Base-by-base conservation (phyloP, 2,329 filamentous ascomycete species). In the Pezicula radicicola region DNA sequence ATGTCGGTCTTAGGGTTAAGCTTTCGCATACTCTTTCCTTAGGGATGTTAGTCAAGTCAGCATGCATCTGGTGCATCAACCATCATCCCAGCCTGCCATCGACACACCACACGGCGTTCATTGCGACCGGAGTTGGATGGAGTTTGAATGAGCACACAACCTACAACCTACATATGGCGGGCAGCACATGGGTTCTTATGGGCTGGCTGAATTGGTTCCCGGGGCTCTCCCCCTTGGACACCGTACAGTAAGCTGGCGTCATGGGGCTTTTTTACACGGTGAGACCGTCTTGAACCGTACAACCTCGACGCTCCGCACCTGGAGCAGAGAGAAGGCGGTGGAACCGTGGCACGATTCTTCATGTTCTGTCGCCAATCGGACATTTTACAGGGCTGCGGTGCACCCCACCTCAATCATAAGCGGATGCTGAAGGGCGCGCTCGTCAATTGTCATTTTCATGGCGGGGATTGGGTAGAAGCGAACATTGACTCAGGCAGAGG, bases 341-440 rank as follows among this genome's bases (percentile, higher is more conserved):
- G 53, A 58, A 52, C 40, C 13, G 42, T 36, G 48, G 45, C 18
- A n/a, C 4, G 25, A 27, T 3, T 9, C 15, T 27, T 15, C 12
- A 3, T 25, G 25, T 25, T 6, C 13, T 28, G 30, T 33, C 27
- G 46, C 59, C 57, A 61, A 61, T 58, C 49, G 53, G 53, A n/a
- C 1, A 49, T 25, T 48, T 53, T 54, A 51, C 48, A 42, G 30
- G 8, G 41, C 30, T 46, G 51, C 48, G 46, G 41, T 18, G 45
- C 50, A 39, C 43, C 48, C 55, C 48, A 53, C 57, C 49, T 27
- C 27, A n/a, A 19, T 45, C 56, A 37, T 19, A 55, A 52, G 47
- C 41, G 54, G 58, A 59, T 54, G 53, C 10, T 37, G 55, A 60
- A 61, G 59, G 60, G 59, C 59, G 60, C 49, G 55, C 47, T 52